Evolutionary conservation across 805 yeast species (phyloP), one percentile per base, ranked within the genome.

Genomic region (Metschnikowia cubensis): DNA sequence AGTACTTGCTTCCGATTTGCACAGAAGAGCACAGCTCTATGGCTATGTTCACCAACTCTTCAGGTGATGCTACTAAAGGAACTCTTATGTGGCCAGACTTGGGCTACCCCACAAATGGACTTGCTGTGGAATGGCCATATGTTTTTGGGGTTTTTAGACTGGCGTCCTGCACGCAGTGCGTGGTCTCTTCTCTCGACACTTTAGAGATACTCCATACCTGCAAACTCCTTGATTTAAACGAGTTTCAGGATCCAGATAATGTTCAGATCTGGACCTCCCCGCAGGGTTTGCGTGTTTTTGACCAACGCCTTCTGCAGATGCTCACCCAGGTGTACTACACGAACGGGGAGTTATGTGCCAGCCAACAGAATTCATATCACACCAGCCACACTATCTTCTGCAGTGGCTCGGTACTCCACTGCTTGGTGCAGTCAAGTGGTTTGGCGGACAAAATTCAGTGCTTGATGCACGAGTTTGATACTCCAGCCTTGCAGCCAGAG

Each of bases 31-130:
- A 53, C 6, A 64, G 69, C 1, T 65, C 76, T 1, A 66, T 73
- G 54, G 73, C 73, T 7, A 71, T 73, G 77, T 70, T 74, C 50
- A 63, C 70, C 22, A 65, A 71, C 48, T 56, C 67, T 0, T 42
- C 53, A 14, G 77, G 77, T 1, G 75, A 73, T 48, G 75, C 68
- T 2, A 70, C 74, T 1, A 55, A 76, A 50, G 76, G 77, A 3
- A 74, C 76, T 2, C 51, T 74, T 17, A 58, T 71, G 8, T 72
- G 77, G 75, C 50, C 62, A 0, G 66, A 59, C 14, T 45, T 53
- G 4, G 75, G 76, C 3, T 70, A 68, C 42, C 76, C 76, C 5
- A 54, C 59, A 0, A 59, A 63, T 13, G 73, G 74, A 1, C 48
- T 71, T 13, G 64, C 55, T 0, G 57, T 71, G 3, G 56, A 51